Evolutionary conservation across 2,329 filamentous ascomycete species (phyloP).

Genomic region (Biscogniauxia marginata): DNA sequence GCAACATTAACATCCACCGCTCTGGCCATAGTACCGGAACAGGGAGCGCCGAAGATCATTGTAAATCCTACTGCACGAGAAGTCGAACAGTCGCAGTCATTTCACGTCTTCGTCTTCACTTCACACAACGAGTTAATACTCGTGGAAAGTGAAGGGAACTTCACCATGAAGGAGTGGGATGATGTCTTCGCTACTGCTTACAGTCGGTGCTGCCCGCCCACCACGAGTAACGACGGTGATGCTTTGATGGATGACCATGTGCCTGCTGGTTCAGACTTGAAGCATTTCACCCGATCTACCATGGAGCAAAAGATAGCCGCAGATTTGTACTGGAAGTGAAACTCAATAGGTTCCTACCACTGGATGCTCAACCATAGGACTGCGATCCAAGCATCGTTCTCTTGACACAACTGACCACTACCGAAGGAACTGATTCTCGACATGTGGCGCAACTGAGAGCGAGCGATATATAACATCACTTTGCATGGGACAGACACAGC

Average conservation of each 20-base stretch:
- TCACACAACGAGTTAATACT: slow-evolving; percentile 70
- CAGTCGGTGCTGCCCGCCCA: slow-evolving; percentile 58
- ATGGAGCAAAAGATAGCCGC: slow-evolving; percentile 46
- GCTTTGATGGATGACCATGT: slow-evolving; percentile 46
- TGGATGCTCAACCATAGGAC: background rate
- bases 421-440: background rate
- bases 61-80: slow-evolving; percentile 63
- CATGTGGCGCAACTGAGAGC: background rate
- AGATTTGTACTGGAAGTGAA: slow-evolving; percentile 57
- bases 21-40: slow-evolving; percentile 54
- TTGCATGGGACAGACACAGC: background rate
- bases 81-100: slow-evolving; percentile 62
- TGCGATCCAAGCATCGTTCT: slow-evolving; percentile 4
- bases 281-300: slow-evolving; percentile 60
- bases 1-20: slow-evolving; percentile 67
- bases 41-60: slow-evolving; percentile 43
- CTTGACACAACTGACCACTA: slow-evolving; percentile 8
- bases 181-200: slow-evolving; percentile 64
- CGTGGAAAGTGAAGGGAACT: slow-evolving; percentile 78
- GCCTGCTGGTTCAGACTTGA: slow-evolving; percentile 49
- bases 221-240: slow-evolving; percentile 39
- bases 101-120: slow-evolving; percentile 85
- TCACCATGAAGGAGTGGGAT: slow-evolving; percentile 75
- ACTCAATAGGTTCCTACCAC: slow-evolving; percentile 1
- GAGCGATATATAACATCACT: background rate